Evolutionary conservation across 169 alveolate genomes (phyloP).

Genomic region (Eimeria acervulina): DNA sequence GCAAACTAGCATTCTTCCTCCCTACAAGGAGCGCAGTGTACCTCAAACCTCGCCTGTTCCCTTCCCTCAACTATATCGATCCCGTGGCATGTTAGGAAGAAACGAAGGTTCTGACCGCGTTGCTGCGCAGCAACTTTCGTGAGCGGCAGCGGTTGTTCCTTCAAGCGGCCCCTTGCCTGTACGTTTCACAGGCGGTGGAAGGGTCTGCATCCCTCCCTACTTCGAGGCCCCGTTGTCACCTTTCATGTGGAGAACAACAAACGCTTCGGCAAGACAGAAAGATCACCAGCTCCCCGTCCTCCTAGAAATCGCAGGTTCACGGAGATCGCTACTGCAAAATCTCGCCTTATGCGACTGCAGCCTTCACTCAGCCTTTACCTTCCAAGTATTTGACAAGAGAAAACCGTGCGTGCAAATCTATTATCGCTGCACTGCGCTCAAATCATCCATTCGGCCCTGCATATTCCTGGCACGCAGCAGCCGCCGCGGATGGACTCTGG

Average conservation of each 20-base stretch:
- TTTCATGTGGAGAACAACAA: background rate
- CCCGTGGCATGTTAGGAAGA: background rate
- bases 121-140: background rate
- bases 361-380: background rate
- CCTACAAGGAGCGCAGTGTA: background rate
- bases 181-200: background rate
- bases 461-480: background rate
- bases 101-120: background rate
- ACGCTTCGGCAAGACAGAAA: background rate
- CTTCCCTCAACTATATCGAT: background rate
- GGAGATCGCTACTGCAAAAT: background rate
- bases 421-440: constrained; percentile 20
- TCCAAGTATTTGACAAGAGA: background rate
- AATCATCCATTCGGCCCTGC: background rate
- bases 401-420: background rate
- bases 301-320: background rate
- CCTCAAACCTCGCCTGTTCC: background rate
- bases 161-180: background rate
- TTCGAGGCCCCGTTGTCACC: background rate
- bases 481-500: background rate
- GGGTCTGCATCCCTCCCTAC: background rate
- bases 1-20: background rate
- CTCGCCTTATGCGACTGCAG: background rate
- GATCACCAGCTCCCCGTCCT: background rate
- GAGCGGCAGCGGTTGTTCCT: background rate